A percentile compares a stretch with the other conserved stretches of the same genome.
These are phyloP conservation scores for Pythium biforme DNA, from an alignment of 352 stramenopile genomes.

Conservation along the genomic window DNA sequence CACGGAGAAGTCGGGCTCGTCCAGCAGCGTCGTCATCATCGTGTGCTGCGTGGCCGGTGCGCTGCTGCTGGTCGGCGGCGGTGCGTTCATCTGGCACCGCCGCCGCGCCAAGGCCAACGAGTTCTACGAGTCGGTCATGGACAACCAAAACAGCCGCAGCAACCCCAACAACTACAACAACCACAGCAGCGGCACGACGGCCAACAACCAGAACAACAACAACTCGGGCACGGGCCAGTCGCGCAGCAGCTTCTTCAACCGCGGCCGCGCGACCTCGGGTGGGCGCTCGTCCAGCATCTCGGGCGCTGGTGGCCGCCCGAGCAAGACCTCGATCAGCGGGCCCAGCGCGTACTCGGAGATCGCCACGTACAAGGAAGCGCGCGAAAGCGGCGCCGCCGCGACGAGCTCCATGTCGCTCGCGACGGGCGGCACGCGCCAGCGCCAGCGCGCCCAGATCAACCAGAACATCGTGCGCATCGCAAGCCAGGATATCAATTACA, in stretches of 20 bases:
- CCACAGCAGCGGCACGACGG: conserved; percentile 14
- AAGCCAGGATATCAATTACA: conserved; percentile 75
- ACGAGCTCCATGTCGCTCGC: neutral
- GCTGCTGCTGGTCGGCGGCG: conserved; percentile 43
- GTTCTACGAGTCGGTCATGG: conserved; percentile 32
- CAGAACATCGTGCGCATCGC: conserved; percentile 54
- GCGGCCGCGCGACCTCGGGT: conserved; percentile 20
- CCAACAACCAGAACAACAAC: conserved; percentile 1
- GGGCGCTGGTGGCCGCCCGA: conserved; percentile 14
- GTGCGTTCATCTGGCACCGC: conserved; percentile 51
- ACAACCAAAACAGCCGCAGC: conserved; percentile 27
- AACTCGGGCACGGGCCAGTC: conserved; percentile 14
- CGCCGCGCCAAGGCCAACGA: conserved; percentile 40
- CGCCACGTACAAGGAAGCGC: conserved; percentile 28
- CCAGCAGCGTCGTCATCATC: conserved; percentile 49
- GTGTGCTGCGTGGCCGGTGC: conserved; percentile 48
- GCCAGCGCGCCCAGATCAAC: conserved; percentile 33
- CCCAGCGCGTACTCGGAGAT: conserved; percentile 31
- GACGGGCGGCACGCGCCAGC: conserved; percentile 20
- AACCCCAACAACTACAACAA: conserved; percentile 26
- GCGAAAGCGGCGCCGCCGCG: conserved; percentile 7
- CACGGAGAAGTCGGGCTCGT: conserved; percentile 10
- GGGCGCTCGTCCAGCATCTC: conserved; percentile 1
- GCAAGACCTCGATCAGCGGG: conserved; percentile 14
- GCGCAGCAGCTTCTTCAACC: conserved; percentile 19